Base-by-base conservation (phyloP, 306 rosid species). In the Trichosanthes truncata region DNA sequence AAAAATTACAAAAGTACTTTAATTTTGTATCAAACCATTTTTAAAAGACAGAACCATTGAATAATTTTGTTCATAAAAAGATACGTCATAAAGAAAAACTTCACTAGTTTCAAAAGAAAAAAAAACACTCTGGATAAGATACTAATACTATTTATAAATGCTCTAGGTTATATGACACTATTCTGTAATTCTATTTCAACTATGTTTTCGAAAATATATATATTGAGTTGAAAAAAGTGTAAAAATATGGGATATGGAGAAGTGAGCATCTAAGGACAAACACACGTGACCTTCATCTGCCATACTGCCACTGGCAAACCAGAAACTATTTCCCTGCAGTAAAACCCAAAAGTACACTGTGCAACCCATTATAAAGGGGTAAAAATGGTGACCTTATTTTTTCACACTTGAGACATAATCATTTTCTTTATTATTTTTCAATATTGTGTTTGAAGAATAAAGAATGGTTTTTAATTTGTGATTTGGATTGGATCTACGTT, bases 231-330 rank as follows among this genome's bases (percentile, higher is more conserved):
- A 51, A 51, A 51, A 53, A 53, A 18, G 9, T 14, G 9, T 53
- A 53, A 53, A 6, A 12, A 15, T 0, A 17, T 5, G 18, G 8
- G 31, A 72, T 26, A 14, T 41, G 40, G 9, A 66, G 45, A 25
- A 56, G 49, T 12, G 84, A 63, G 73, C 13, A 48, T 48, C 57
- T 26, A 57, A 81, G 87, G 83, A 84, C 87, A 82, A 76, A 5
- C 81, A 79, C 85, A 84, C 85, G 85, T 84, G 85, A 84, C 71
- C n/a, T 29, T 55, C 43, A 38, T 7, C 61, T 61, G 36, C 71
- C 61, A 78, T 17, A 78, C 78, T 66, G 67, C 61, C 75, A 78
- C 48, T 73, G 40, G 3, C 74, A 77, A 84, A 84, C 67, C 81
- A 61, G 29, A 25, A 4, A 36, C 59, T 40, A 66, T 52, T 60